phyloP scores from a whole-genome alignment of 768 basidiomycete species.

The Russula emetica region DNA sequence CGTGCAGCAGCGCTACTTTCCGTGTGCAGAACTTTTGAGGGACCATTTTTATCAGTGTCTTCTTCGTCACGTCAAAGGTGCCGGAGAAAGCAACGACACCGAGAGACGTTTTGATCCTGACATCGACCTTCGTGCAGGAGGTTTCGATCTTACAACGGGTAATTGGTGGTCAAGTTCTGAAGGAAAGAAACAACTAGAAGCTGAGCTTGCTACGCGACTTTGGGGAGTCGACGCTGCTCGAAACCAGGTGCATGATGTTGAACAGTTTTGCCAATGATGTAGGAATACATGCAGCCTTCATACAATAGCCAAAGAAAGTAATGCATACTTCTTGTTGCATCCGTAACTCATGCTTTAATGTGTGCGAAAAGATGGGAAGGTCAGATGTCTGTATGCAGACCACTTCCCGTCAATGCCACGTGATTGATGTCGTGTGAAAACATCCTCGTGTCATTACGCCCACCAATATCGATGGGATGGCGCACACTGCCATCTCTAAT shows the following conservation, averaged over 20 bases:
- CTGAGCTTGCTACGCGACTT: neutral
- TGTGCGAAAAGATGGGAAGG: no score
- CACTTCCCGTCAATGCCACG: no score
- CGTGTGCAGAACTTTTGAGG: neutral
- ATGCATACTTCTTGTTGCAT: no score
- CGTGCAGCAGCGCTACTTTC: neutral
- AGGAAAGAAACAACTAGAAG: conserved; percentile 4
- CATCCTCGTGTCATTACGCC: neutral
- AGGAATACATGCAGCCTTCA: no score
- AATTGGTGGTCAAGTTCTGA: neutral
- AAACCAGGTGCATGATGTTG: no score
- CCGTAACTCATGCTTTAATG: no score
- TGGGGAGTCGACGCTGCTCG: neutral
- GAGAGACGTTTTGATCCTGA: neutral
- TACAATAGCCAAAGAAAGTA: no score
- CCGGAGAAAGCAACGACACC: neutral
- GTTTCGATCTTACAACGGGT: neutral
- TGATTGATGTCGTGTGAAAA: no score
- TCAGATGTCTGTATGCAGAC: no score
- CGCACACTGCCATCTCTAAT: no score
- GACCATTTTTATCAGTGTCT: conserved; percentile 2
- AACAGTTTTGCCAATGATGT: no score
- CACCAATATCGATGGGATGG: neutral
- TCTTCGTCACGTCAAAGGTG: neutral
- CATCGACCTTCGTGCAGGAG: neutral